A percentile compares a stretch with the other conserved stretches of the same genome.
Conservation (phyloP, 2,329 filamentous ascomycete genomes). For the Aschersonia sp. region DNA sequence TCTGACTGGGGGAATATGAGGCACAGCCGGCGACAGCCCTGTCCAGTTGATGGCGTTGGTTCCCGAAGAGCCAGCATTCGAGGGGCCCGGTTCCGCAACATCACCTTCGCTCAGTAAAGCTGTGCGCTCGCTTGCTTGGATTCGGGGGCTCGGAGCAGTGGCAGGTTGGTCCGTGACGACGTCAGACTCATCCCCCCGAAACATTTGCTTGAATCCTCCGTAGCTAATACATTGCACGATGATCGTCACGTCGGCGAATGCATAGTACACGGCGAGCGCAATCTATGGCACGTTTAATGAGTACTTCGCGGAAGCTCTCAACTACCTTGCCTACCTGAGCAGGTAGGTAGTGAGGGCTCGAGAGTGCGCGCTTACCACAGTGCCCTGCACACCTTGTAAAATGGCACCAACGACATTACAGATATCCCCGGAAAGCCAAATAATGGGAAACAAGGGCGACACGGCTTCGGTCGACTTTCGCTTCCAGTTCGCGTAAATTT, state of each 20-base stretch:
- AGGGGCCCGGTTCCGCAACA: conserved; percentile 21
- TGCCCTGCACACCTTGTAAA: conserved; percentile 80
- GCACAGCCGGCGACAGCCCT: conserved; percentile 67
- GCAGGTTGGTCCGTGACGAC: conserved; percentile 25
- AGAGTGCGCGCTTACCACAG: conserved; percentile 46
- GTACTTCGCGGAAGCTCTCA: background rate
- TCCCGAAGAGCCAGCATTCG: background rate
- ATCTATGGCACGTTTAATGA: conserved; percentile 28
- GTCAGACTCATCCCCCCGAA: conserved; percentile 38
- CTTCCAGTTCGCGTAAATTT: conserved; percentile 91
- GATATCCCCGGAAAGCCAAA: conserved; percentile 88
- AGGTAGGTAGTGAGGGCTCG: background rate
- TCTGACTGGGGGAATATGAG: conserved; percentile 43
- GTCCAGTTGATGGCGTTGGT: conserved; percentile 37
- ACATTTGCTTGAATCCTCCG: conserved; percentile 49
- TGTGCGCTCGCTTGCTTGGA: conserved; percentile 36
- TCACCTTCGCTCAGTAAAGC: conserved; percentile 31
- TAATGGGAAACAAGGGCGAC: conserved; percentile 78
- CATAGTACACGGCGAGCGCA: conserved; percentile 89
- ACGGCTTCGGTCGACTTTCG: conserved; percentile 74
- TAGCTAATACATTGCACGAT: conserved; percentile 92
- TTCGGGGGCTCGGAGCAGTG: conserved; percentile 12
- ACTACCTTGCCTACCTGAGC: background rate
- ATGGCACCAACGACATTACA: conserved; percentile 94
- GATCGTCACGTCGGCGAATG: conserved; percentile 78